A percentile compares a stretch with the other conserved stretches of the same genome.
phyloP scores from a whole-genome alignment of 2,329 filamentous ascomycete genomes.

The Fusarium redolens region DNA sequence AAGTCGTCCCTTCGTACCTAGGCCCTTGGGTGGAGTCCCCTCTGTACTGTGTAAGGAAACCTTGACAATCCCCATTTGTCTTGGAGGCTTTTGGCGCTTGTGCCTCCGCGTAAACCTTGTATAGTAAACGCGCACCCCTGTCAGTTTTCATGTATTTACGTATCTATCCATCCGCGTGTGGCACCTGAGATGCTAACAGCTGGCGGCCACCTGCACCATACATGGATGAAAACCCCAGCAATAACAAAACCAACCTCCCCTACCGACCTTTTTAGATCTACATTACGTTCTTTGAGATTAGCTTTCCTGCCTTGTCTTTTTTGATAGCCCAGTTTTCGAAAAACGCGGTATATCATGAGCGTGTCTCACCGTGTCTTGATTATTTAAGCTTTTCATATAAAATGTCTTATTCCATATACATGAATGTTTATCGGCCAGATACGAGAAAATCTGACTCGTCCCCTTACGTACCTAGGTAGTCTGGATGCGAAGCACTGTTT shows the following conservation, averaged over 20 bases:
- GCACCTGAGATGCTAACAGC: slow-evolving; percentile 21
- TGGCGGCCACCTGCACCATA: slow-evolving; percentile 4
- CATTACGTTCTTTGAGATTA: slow-evolving; percentile 15
- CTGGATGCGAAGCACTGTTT: slow-evolving; percentile 15
- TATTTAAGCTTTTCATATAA: slow-evolving; percentile 24
- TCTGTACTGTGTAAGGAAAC: slow-evolving; percentile 17
- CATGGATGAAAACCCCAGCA: slow-evolving; percentile 11
- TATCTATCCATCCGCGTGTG: slow-evolving; percentile 16
- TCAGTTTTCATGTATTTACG: slow-evolving; percentile 33
- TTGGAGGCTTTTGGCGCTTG: slow-evolving; percentile 30
- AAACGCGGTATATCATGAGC: slow-evolving; percentile 18
- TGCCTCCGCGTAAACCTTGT: slow-evolving; percentile 49
- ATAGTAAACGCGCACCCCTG: slow-evolving; percentile 42
- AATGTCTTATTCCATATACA: slow-evolving; percentile 17
- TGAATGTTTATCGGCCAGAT: slow-evolving; percentile 16
- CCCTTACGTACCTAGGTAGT: slow-evolving; percentile 17
- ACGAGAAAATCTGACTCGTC: slow-evolving; percentile 31
- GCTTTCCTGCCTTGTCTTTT: slow-evolving; percentile 33
- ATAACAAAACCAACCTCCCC: slow-evolving; percentile 29
- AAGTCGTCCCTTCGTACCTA: slow-evolving; percentile 33
- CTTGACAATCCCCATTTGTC: slow-evolving; percentile 19
- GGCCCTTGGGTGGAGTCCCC: slow-evolving; percentile 27
- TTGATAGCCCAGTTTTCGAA: slow-evolving; percentile 2
- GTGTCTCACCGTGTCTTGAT: slow-evolving; percentile 25
- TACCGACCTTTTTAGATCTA: slow-evolving; percentile 26